A percentile compares a stretch with the other conserved stretches of the same genome.
phyloP scores from a whole-genome alignment of 345 rosid genomes.

The Passiflora organensis region DNA sequence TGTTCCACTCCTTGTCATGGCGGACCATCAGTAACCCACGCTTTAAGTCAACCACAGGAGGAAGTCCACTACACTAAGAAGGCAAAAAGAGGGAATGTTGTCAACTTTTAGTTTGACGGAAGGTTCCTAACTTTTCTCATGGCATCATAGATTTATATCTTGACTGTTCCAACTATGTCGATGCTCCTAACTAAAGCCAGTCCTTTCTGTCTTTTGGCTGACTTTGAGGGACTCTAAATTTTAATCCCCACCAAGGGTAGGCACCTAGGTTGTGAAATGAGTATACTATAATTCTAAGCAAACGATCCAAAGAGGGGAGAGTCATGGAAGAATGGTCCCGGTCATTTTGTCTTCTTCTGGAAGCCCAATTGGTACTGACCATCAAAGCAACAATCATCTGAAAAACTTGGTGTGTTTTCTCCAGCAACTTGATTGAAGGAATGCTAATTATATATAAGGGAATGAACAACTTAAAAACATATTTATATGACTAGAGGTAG shows the following conservation, averaged over 20 bases:
- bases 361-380: not conserved
- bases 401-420: not conserved
- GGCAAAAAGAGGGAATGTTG: too few species aligned
- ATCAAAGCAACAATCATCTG: conserved; percentile 4
- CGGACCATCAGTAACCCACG: too few species aligned
- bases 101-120: too few species aligned
- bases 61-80: too few species aligned
- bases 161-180: too few species aligned
- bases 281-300: not conserved
- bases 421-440: not conserved
- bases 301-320: too few species aligned
- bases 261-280: conserved; percentile 3
- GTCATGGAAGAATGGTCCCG: not conserved
- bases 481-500: not conserved
- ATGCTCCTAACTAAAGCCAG: not conserved
- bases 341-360: not conserved
- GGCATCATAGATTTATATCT: too few species aligned
- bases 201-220: conserved; percentile 1
- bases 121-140: too few species aligned
- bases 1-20: too few species aligned
- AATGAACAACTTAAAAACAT: too few species aligned
- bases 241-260: conserved; percentile 1
- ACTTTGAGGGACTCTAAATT: too few species aligned
- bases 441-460: not conserved
- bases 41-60: too few species aligned